Percentiles rank a stretch among this genome's conserved stretches.
Conservation (phyloP, 495 filamentous ascomycete genomes). For the Talaromyces borbonicus region DNA sequence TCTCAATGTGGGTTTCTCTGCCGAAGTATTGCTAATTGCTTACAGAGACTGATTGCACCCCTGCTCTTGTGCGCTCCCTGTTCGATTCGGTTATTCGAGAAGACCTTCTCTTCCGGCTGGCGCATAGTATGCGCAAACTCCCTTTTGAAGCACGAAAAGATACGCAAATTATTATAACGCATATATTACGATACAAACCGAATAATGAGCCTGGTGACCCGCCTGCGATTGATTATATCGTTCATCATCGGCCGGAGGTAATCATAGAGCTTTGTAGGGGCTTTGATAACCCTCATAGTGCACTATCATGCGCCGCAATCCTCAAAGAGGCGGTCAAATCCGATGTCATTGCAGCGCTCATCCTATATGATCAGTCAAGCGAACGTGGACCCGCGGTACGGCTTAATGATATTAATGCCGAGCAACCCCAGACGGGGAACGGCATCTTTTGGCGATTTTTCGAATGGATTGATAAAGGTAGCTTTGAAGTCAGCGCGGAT, state of each 20-base stretch:
- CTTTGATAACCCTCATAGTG: conserved; percentile 83
- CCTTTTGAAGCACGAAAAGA: conserved; percentile 94
- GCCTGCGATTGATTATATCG: conserved; percentile 74
- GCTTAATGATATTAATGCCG: conserved; percentile 56
- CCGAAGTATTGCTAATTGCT: not conserved
- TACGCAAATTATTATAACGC: conserved; percentile 80
- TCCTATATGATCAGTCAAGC: conserved; percentile 81
- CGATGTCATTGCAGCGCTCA: conserved; percentile 76
- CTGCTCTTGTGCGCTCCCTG: conserved; percentile 75
- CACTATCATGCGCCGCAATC: conserved; percentile 84
- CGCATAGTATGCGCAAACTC: conserved; percentile 65
- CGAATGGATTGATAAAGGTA: conserved; percentile 87
- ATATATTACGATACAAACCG: conserved; percentile 72
- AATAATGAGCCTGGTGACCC: conserved; percentile 51
- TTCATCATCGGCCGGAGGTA: conserved; percentile 75
- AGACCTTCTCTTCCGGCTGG: conserved; percentile 76
- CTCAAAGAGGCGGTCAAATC: conserved; percentile 87
- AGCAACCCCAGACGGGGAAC: conserved; percentile 54
- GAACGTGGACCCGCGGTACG: conserved; percentile 43
- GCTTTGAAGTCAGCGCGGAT: conserved; percentile 94
- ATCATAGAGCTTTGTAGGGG: conserved; percentile 81
- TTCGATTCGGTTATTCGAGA: conserved; percentile 74
- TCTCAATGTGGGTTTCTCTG: not conserved
- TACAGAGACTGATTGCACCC: conserved; percentile 72
- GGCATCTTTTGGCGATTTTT: conserved; percentile 98